Base-by-base conservation (phyloP, 495 filamentous ascomycete species). In the Penicillium herquei region DNA sequence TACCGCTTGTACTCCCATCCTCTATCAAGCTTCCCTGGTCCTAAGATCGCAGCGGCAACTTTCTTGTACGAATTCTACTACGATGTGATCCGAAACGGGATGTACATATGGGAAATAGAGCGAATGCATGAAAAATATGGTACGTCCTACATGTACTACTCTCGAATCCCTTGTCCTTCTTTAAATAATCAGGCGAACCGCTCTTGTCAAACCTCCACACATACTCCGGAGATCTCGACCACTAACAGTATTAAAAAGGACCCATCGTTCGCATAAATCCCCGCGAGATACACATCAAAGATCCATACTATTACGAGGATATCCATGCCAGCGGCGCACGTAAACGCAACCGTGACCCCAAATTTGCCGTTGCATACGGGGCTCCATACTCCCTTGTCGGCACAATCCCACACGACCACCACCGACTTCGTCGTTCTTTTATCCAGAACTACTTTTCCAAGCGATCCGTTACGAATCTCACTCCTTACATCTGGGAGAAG, bases 21-120 rank as follows among this genome's bases (percentile, higher is more conserved):
- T 13, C 59, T 80, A 0, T 54, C 66, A 12, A 59, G 62, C 3
- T 74, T 81, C 30, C 81, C 81, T 6, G 81, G 79, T 0, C 77
- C 78, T 0, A 77, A 70, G 60, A 61, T 82, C 5, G 76, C 79
- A 0, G 76, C 75, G 0, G 57, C 66, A 6, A 76, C 74, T 11
- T 71, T 68, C 31, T 57, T 73, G 18, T 78, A 78, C 31, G 81
- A 84, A 42, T 76, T 77, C 37, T 84, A 79, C 56, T 77, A 78
- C 47, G 78, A 83, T 48, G 56, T 80, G 13, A 56, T 78, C 34
- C 61, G 69, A 8, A 58, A 65, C 6, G 79, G 78, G 1, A 62
- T 66, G 51, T 84, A 80, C 54, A 70, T 73, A 9, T 73, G 64
- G 52, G 58, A 74, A 40, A 75, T 84, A 32, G 58, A 72, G 42